phyloP scores from a whole-genome alignment of 352 stramenopile genomes.

The Plasmopara viticola region DNA sequence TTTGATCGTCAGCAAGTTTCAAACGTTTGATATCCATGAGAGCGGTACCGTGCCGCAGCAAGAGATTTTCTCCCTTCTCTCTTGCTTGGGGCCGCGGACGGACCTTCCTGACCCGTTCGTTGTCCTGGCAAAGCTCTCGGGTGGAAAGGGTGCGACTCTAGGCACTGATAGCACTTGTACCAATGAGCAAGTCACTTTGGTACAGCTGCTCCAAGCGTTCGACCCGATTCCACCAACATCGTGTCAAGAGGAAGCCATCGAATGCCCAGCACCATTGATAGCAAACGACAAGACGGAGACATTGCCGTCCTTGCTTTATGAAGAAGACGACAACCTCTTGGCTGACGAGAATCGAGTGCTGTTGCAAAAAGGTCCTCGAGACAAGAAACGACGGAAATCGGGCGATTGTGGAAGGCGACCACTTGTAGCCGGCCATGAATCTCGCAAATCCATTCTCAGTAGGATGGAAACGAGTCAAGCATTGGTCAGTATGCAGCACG shows the following conservation, averaged over 20 bases:
- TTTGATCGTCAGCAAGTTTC: constrained; percentile 32
- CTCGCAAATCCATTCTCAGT: constrained; percentile 7
- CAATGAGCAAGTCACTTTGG: constrained; percentile 17
- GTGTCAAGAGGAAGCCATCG: constrained; percentile 8
- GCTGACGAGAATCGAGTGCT: not conserved
- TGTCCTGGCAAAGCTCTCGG: constrained; percentile 24
- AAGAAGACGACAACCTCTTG: not conserved
- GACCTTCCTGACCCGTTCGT: constrained; percentile 42
- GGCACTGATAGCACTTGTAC: not conserved
- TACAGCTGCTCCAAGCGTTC: constrained; percentile 25
- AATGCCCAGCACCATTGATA: constrained; percentile 3
- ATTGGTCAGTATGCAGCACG: constrained; percentile 8
- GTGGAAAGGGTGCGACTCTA: not conserved
- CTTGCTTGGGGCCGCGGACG: constrained; percentile 24
- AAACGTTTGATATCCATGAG: constrained; percentile 40
- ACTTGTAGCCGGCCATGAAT: not conserved
- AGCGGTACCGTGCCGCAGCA: constrained; percentile 26
- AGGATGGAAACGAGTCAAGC: constrained; percentile 1
- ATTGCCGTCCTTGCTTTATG: not conserved
- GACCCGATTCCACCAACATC: constrained; percentile 10
- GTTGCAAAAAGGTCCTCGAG: not conserved
- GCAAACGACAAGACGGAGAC: not conserved
- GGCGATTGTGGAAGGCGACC: constrained; percentile 8
- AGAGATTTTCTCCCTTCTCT: constrained; percentile 37
- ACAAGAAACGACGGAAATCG: not conserved